Evolutionary conservation across 371 early-diverging fungal genomes (phyloP), one percentile per base, ranked within the genome.

Genomic region (Actinomucor elegans): DNA sequence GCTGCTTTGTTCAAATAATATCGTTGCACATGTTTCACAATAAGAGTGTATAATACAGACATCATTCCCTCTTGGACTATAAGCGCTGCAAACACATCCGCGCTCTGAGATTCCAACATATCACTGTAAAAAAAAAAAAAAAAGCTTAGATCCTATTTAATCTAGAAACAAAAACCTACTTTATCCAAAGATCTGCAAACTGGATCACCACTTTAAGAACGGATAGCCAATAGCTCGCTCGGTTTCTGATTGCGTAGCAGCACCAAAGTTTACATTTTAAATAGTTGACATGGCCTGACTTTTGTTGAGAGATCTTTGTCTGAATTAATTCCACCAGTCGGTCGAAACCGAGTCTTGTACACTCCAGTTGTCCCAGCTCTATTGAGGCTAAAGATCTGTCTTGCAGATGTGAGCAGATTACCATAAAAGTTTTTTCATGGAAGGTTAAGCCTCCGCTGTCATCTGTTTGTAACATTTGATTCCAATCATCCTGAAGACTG

Each of bases 151-250:
- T 23, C 17, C 17, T 33, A 5, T n/a, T 17, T 14, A 24, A 23
- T 6, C 11, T 17, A 36, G n/a, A n/a, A n/a, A 14, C 20, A 21
- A 15, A 23, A 14, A 43, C 49, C 44, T 57, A 70, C 71, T 43
- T 46, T n/a, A 61, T 52, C 71, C 71, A 70, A 4, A 70, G 31
- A 59, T 70, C 71, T 9, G 58, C 28, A 53, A 64, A 70, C 32
- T 70, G 71, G 20, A 60, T 33, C 44, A 70, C 57, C 7, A 53
- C 32, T 34, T 52, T 64, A 1, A 70, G 23, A 0, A 66, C 38
- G 15, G 71, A 70, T 48, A 53, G 36, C 61, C 63, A 66, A 2
- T 48, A 48, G n/a, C 59, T 42, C 12, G 34, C 18, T 42, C 44
- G 46, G 14, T 48, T 48, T 7, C 27, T 27, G 17, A 70, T 37